A percentile compares a stretch with the other conserved stretches of the same genome.
Conservation (phyloP, 345 rosid species). For the Eucalyptus rudis region DNA sequence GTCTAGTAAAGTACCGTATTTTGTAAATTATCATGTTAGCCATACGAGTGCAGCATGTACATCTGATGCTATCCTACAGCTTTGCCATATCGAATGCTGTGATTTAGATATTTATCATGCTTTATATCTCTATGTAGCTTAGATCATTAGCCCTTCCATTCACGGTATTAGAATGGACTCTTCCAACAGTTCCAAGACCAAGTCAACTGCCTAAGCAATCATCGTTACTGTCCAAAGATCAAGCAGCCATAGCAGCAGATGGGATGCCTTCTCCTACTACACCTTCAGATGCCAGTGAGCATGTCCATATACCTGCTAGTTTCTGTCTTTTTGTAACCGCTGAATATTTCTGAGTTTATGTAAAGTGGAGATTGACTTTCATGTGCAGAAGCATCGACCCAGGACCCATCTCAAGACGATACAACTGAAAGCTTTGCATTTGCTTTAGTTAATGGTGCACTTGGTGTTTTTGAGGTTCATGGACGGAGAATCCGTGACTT, state of each 20-base stretch:
- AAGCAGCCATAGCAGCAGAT: slow-evolving; percentile 22
- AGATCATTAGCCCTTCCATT: slow-evolving; percentile 99
- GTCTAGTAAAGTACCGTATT: background rate
- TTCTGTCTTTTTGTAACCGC: background rate
- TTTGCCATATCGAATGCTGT: background rate
- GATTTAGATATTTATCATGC: slow-evolving; percentile 21
- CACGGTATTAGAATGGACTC: slow-evolving; percentile 99
- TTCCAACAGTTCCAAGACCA: slow-evolving; percentile 89
- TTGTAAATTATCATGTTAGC: background rate
- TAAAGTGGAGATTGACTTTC: background rate
- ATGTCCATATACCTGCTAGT: background rate
- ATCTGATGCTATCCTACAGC: background rate
- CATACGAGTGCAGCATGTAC: background rate
- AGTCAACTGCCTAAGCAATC: slow-evolving; percentile 42
- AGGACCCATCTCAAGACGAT: slow-evolving; percentile 66
- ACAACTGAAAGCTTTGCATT: slow-evolving; percentile 89
- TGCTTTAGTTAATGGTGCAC: slow-evolving; percentile 96
- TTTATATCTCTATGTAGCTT: slow-evolving; percentile 69
- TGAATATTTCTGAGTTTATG: background rate
- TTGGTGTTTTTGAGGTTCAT: slow-evolving; percentile 97
- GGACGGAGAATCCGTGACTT: slow-evolving; percentile 94
- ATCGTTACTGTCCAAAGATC: slow-evolving; percentile 17
- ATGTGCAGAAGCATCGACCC: slow-evolving; percentile 30
- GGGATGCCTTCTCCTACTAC: slow-evolving; percentile 34
- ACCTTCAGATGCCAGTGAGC: slow-evolving; percentile 68